phyloP scores from a whole-genome alignment of 306 rosid genomes.

The Acacia crassicarpa region DNA sequence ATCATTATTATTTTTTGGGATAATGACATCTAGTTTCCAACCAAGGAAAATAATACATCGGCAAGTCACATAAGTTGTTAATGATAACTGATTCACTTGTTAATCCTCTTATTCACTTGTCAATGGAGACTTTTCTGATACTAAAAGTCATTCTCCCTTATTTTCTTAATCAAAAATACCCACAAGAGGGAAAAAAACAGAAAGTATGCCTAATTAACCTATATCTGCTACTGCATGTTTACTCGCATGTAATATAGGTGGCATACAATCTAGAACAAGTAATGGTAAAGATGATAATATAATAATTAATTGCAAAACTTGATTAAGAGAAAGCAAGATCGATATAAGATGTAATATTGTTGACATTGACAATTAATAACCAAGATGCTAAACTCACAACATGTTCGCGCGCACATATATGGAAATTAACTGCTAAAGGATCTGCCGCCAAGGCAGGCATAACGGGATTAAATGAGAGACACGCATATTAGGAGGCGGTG shows the following conservation, averaged over 20 bases:
- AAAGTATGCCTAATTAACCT: no score
- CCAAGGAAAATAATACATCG: no score
- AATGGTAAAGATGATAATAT: background rate
- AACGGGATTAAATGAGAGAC: background rate
- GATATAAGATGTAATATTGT: background rate
- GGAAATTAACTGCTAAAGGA: constrained; percentile 24
- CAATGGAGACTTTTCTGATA: no score
- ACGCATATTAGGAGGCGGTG: constrained; percentile 15
- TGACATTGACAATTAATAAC: background rate
- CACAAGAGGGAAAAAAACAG: no score
- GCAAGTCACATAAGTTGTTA: no score
- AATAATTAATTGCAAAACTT: background rate
- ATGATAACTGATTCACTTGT: no score
- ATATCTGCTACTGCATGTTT: background rate
- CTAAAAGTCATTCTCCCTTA: no score
- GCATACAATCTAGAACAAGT: background rate
- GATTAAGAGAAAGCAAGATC: background rate
- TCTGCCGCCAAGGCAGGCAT: constrained; percentile 22
- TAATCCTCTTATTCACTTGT: no score
- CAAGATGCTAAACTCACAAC: constrained; percentile 23
- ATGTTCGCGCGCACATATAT: background rate
- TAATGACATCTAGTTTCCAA: no score
- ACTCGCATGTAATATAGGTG: background rate
- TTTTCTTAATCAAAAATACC: background rate
- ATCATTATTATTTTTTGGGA: background rate